These are phyloP conservation scores for Ustilago sp. DNA, from an alignment of 1,284 basidiomycete genomes.

Conservation along the genomic window DNA sequence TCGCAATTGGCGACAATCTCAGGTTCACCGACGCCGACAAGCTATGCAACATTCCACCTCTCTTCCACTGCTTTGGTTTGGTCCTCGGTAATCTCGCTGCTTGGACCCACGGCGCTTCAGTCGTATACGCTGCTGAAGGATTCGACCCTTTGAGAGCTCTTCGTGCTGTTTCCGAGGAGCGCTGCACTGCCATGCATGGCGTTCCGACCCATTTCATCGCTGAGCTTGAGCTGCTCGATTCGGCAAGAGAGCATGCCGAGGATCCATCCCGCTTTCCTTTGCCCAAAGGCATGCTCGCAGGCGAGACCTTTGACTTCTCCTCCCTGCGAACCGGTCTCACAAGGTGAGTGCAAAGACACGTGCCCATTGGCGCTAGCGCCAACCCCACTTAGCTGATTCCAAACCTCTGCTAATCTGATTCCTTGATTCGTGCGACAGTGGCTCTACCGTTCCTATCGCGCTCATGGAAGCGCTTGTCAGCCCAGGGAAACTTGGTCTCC, in stretches of 20 bases:
- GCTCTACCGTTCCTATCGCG: conserved; percentile 81
- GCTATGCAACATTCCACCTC: conserved; percentile 57
- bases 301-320: conserved; percentile 50
- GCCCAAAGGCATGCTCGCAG: conserved; percentile 34
- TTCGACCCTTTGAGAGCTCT: conserved; percentile 78
- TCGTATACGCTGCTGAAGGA: conserved; percentile 79
- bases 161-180: conserved; percentile 77
- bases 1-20: conserved; percentile 80
- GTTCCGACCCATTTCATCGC: conserved; percentile 84
- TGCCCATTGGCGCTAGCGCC: background rate
- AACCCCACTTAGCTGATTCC: background rate
- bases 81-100: conserved; percentile 84
- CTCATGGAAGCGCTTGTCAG: conserved; percentile 74
- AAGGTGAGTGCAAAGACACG: conserved; percentile 26
- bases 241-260: conserved; percentile 68
- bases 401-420: background rate
- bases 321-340: conserved; percentile 79
- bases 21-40: conserved; percentile 57
- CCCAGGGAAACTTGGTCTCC: conserved; percentile 71
- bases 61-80: conserved; percentile 80
- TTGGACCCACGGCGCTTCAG: conserved; percentile 79
- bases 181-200: conserved; percentile 82
- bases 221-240: conserved; percentile 75
- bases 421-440: conserved; percentile 71
- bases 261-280: conserved; percentile 23